Evolutionary conservation across 164 flowering plant species (phyloP), one percentile per base, ranked within the genome.

Genomic region (Echeveria elegans): DNA sequence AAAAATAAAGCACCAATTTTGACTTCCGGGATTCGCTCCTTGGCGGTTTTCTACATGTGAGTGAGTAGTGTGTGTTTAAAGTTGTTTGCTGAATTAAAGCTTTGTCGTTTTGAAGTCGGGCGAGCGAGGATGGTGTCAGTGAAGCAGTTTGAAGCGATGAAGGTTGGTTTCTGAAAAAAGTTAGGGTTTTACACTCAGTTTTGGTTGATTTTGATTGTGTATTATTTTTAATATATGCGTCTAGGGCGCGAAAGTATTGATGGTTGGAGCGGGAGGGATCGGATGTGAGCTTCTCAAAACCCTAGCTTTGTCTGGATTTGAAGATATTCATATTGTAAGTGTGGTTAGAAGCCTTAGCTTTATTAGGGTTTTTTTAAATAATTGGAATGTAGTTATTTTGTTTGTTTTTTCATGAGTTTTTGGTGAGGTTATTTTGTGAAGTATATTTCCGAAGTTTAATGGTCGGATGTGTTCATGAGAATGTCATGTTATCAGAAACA

Each of bases 211-310:
- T 56, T 56, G 1, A 12, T 26, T 11, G 37, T 61, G 58, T 14
- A 50, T 32, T 41, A n/a, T n/a, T n/a, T n/a, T n/a, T n/a, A n/a
- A n/a, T n/a, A n/a, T 47, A 14, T 26, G 31, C 67, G 69, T 71
- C 56, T 63, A 94, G 98, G 86, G 83, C 14, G 80, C 96, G 64
- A 94, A 89, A 72, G 91, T 93, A 72, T 79, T 93, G 62, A 90
- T 93, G 98, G 98, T 93, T 43, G 98, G 98, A 4, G 98, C 98
- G 0, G 98, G 98, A 15, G 98, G 98, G 18, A 94, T 94, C 59
- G 98, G 98, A 26, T 94, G 98, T 68, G 98, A 94, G 81, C 87
- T 94, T 38, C 92, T 94, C 63, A 94, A 94, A 80, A 94, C 97
- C 66, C 89, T 94, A 2, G 96, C 89, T 66, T 90, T 94, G 52